Evolutionary conservation across 169 alveolate species (phyloP).

Genomic region (Theileria parva): DNA sequence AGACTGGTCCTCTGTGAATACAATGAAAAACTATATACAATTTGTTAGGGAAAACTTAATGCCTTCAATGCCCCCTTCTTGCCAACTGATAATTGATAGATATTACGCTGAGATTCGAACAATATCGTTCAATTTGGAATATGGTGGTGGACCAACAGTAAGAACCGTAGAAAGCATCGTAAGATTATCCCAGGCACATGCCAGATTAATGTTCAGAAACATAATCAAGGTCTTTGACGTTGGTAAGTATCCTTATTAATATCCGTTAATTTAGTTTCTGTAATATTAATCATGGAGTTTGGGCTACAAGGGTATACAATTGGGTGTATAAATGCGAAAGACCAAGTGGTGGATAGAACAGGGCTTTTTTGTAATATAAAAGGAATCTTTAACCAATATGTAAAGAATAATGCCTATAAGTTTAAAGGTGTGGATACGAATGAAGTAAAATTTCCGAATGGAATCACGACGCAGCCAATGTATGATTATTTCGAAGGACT

Average conservation of each 20-base stretch:
- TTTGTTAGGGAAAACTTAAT: conserved; percentile 45
- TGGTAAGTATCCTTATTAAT: conserved; percentile 32
- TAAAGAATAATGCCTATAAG: neutral
- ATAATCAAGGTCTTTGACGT: conserved; percentile 78
- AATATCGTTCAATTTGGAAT: conserved; percentile 23
- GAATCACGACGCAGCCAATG: conserved; percentile 36
- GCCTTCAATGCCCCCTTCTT: conserved; percentile 53
- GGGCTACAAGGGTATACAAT: conserved; percentile 56
- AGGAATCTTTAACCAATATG: conserved; percentile 2
- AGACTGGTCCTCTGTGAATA: conserved; percentile 45
- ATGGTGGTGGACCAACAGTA: conserved; percentile 84
- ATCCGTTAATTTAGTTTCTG: conserved; percentile 29
- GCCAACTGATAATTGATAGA: conserved; percentile 54
- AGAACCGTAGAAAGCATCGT: conserved; percentile 88
- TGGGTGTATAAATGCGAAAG: conserved; percentile 28
- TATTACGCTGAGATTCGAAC: conserved; percentile 59
- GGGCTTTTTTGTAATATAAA: conserved; percentile 40
- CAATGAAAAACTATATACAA: conserved; percentile 62
- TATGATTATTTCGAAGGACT: conserved; percentile 36
- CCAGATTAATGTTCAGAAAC: conserved; percentile 82
- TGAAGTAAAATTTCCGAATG: conserved; percentile 36
- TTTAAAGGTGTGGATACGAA: neutral
- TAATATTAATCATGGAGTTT: conserved; percentile 49
- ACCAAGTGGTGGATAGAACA: conserved; percentile 35
- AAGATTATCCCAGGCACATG: conserved; percentile 91